Percentiles rank a stretch among this genome's conserved stretches.
phyloP scores from a whole-genome alignment of 805 yeast genomes.

The Hanseniaspora opuntiae region DNA sequence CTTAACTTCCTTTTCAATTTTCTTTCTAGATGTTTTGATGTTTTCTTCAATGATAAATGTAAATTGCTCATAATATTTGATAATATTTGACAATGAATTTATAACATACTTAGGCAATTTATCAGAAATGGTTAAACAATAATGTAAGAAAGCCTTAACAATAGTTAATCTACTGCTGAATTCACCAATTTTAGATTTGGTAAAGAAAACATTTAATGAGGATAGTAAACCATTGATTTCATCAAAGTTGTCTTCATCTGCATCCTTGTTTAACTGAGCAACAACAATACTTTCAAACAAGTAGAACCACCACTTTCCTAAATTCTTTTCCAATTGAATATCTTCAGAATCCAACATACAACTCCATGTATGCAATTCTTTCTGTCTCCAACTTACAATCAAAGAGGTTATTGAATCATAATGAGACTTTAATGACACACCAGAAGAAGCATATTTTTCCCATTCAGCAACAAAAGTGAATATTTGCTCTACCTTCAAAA shows the following conservation, averaged over 20 bases:
- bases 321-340: slow-evolving; percentile 29
- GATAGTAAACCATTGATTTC: slow-evolving; percentile 27
- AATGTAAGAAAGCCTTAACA: slow-evolving; percentile 42
- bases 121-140: slow-evolving; percentile 37
- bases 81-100: slow-evolving; percentile 27
- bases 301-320: slow-evolving; percentile 86
- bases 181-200: slow-evolving; percentile 69
- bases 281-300: slow-evolving; percentile 67
- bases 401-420: slow-evolving; percentile 48
- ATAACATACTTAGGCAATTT: slow-evolving; percentile 28
- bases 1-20: slow-evolving; percentile 61
- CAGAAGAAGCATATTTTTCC: slow-evolving; percentile 79
- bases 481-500: slow-evolving; percentile 76
- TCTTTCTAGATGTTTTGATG: slow-evolving; percentile 35
- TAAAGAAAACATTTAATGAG: slow-evolving; percentile 61
- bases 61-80: slow-evolving; percentile 58
- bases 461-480: slow-evolving; percentile 76
- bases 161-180: slow-evolving; percentile 45
- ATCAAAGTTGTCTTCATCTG: slow-evolving; percentile 9
- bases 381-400: slow-evolving; percentile 79
- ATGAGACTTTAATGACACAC: slow-evolving; percentile 47
- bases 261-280: slow-evolving; percentile 28
- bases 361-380: slow-evolving; percentile 80
- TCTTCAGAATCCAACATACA: slow-evolving; percentile 58
- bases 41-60: slow-evolving; percentile 33